Base-by-base conservation (phyloP, 2,329 filamentous ascomycete genomes). In the Hypoxylon sp. region DNA sequence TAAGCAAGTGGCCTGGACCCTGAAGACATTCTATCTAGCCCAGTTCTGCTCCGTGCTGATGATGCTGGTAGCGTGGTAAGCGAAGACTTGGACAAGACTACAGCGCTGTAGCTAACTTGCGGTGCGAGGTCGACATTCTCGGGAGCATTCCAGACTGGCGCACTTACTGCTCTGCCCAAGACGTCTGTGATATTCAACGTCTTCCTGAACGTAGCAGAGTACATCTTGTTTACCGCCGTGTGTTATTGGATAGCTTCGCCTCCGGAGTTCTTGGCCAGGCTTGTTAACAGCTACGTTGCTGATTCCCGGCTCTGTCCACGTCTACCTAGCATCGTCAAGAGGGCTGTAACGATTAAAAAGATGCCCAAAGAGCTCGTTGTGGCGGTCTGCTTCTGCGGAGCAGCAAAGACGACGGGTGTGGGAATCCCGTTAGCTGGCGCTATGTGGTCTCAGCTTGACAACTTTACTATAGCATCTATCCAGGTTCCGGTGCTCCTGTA, bases 311-410 rank as follows among this genome's bases (percentile, higher is more conserved):
- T 71, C 3, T 62, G 64, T 2, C 52, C 43, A 1, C 63, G 55
- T 45, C 62, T 76, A 8, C 76, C 75, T 1, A 23, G 29, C 0
- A 37, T 61, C n/a, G 4, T 75, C 40, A 67, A 70, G 53, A 72
- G 70, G 38, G 68, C 65, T 7, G n/a, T 84, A 1, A 81, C 80
- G 1, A 71, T 81, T 2, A 72, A 79, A 29, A 84, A 80, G 66
- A 78, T 89, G 70, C 74, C 81, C 0, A 81, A 81, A 31, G 81
- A 83, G 55, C 85, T 90, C 65, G 83, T 88, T 0, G 83, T 91
- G 46, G 87, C 89, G 0, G 83, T 90, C 11, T 90, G 88, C 65
- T 91, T 91, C 72, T 90, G 88, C 66, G 87, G 85, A 21, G 87
- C 88, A 0, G 88, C 88, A 11, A 92, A 92, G 73, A 90, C 88